These are phyloP conservation scores for Circinella minor DNA, from an alignment of 371 early-diverging fungal genomes.

Conservation along the genomic window DNA sequence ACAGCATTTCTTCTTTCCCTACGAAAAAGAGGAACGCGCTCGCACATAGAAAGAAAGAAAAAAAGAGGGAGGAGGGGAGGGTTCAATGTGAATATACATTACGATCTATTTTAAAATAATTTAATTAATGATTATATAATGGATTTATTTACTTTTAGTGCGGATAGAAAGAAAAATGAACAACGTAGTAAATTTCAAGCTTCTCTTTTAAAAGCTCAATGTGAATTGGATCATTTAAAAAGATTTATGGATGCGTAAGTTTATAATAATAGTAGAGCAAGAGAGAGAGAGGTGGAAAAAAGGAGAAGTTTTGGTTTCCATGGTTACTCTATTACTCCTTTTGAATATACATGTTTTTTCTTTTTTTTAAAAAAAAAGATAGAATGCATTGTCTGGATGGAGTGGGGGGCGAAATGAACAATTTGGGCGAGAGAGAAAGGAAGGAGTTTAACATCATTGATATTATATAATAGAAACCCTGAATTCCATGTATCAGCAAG, in stretches of 20 bases:
- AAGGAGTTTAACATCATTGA: not conserved
- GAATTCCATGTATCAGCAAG: constrained; percentile 32
- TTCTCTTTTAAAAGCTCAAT: constrained; percentile 47
- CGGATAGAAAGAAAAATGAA: constrained; percentile 3
- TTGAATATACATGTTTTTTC: no score
- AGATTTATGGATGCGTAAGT: constrained; percentile 55
- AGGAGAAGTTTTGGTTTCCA: no score
- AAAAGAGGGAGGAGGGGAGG: no score
- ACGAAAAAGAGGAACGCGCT: no score
- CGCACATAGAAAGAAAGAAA: no score
- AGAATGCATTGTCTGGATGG: no score
- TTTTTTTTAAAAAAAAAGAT: no score
- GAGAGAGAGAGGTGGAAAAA: not conserved
- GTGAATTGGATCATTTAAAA: constrained; percentile 50
- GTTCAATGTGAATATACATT: not conserved
- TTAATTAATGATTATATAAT: not conserved
- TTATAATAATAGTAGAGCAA: not conserved
- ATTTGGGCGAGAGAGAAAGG: no score
- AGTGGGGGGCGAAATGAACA: no score
- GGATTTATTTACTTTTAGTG: not conserved
- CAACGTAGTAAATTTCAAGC: constrained; percentile 14
- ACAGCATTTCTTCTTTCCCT: no score
- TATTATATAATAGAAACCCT: constrained; percentile 24
- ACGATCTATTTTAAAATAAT: no score
- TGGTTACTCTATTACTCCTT: no score